phyloP scores from a whole-genome alignment of 2,329 filamentous ascomycete species.

The Neonectria ditissima region DNA sequence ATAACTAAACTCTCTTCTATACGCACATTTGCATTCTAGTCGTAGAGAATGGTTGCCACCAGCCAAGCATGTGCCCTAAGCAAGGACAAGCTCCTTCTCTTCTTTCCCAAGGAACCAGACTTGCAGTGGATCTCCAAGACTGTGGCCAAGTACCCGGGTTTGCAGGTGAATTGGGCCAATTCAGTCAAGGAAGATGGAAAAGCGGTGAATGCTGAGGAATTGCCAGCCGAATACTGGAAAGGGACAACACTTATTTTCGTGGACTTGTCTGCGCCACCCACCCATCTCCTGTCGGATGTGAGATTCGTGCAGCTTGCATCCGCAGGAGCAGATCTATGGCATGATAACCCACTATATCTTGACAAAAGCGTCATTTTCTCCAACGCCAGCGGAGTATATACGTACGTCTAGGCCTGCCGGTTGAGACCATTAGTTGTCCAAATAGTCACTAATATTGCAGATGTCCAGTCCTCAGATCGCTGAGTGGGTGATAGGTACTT shows the following conservation, averaged over 20 bases:
- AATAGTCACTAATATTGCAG: background rate
- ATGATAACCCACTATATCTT: background rate
- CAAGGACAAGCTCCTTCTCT: conserved; percentile 2
- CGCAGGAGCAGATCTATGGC: background rate
- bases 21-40: no score
- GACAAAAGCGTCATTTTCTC: background rate
- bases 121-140: background rate
- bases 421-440: background rate
- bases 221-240: background rate
- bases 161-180: background rate
- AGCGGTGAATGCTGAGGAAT: background rate
- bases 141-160: background rate
- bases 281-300: background rate
- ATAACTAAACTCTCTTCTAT: no score
- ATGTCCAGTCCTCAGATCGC: conserved; percentile 48
- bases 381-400: background rate
- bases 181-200: background rate
- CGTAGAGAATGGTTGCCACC: background rate
- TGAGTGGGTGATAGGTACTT: conserved; percentile 53
- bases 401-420: background rate
- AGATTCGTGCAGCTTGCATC: conserved; percentile 1
- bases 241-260: background rate
- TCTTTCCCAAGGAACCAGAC: background rate
- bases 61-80: background rate
- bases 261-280: background rate